Evolutionary conservation across 257 asterid species (phyloP), one percentile per base, ranked within the genome.

Genomic region (Euphrasia confusa): DNA sequence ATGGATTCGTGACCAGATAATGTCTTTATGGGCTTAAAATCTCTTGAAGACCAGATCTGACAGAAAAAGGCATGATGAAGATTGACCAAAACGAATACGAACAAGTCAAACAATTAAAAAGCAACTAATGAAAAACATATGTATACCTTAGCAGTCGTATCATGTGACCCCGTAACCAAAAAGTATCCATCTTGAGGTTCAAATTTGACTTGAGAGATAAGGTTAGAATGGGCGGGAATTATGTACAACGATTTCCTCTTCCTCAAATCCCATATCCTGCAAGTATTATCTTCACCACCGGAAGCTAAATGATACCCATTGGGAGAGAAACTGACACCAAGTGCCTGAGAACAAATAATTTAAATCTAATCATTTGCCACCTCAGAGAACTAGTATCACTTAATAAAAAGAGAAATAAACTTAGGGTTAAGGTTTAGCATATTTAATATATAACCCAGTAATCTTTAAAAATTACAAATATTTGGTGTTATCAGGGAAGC

Each of bases 261-360:
- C 83, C 97, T 82, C 63, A 89, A 74, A 72, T 93, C 96, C 97
- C 97, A 93, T 61, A 93, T 78, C 54, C 97, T 75, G 81, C 99
- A 93, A 63, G 95, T 83, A 79, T 93, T 89, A 74, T 93, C 99
- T 82, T 93, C 97, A 6, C 97, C 97, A 14, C 97, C 96, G 9
- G 94, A 83, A 69, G 96, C 99, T 70, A 93, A 74, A 80, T 93
- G 96, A 76, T 89, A 89, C 50, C 99, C 96, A 42, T 87, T 93
- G 13, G 99, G 97, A 26, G 96, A 86, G 70, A 93, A 93, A 78
- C 91, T 87, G 70, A 80, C 72, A 63, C 91, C 84, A 14, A 89
- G 94, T 69, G 85, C 90, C 93, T 91, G 77, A 72, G 61, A 32
- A 9, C 7, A 14, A 64, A 39, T 5, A 21, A 49, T n/a, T 32